Evolutionary conservation across 805 yeast genomes (phyloP).

Genomic region (Suhomyces pyralidae): DNA sequence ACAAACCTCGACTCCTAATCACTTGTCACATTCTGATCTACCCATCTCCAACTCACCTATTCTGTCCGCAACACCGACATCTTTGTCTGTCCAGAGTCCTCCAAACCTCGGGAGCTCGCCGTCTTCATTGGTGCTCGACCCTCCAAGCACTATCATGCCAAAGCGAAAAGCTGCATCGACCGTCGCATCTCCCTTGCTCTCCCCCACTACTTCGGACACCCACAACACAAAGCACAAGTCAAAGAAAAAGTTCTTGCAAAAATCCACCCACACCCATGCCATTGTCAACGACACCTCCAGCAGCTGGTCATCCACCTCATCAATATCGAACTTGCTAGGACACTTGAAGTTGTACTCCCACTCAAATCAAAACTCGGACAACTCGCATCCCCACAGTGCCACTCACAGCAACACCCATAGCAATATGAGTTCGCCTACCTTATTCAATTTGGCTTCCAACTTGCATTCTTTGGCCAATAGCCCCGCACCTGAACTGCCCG

Average conservation of each 20-base stretch:
- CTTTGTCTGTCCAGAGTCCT: not conserved
- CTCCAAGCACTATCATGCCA: not conserved
- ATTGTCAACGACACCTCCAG: slow-evolving; percentile 6
- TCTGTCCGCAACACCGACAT: slow-evolving; percentile 1
- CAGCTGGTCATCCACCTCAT: slow-evolving; percentile 11
- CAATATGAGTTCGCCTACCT: not conserved
- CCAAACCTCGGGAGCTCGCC: not conserved
- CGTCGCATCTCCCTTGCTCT: slow-evolving; percentile 2
- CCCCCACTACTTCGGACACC: slow-evolving; percentile 6
- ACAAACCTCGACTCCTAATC: not conserved
- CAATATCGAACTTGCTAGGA: slow-evolving; percentile 14
- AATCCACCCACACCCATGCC: slow-evolving; percentile 1
- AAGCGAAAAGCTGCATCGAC: not conserved
- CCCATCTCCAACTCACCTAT: not conserved
- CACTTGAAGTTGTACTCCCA: slow-evolving; percentile 11
- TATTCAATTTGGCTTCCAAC: not conserved
- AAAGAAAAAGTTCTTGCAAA: slow-evolving; percentile 6
- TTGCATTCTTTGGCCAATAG: slow-evolving; percentile 3
- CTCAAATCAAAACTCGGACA: not conserved
- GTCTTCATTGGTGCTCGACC: not conserved
- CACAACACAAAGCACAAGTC: slow-evolving; percentile 8
- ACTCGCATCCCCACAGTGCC: not conserved
- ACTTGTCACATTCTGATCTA: not conserved
- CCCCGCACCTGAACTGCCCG: not conserved
- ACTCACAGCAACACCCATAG: slow-evolving; percentile 1